Percentiles rank a stretch among this genome's conserved stretches.
Evolutionary conservation across 352 stramenopile species (phyloP).

Genomic region (Phytophthora meadii): DNA sequence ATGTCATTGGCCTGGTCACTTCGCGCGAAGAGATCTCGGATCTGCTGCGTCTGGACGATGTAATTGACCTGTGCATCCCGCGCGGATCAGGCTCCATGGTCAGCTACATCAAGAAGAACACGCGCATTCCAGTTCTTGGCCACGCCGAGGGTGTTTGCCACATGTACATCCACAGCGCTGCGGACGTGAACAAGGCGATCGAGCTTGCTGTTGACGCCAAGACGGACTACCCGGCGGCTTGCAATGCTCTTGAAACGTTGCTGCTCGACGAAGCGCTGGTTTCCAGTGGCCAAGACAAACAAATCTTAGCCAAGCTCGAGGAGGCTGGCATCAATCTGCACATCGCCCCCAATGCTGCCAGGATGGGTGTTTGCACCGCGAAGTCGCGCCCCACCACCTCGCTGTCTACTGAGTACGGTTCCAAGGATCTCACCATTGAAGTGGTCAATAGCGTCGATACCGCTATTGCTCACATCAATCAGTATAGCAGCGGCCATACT

Average conservation of each 20-base stretch:
- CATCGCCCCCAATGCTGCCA: slow-evolving; percentile 89
- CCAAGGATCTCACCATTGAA: slow-evolving; percentile 94
- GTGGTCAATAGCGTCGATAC: slow-evolving; percentile 90
- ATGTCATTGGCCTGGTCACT: slow-evolving; percentile 96
- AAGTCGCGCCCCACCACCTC: slow-evolving; percentile 78
- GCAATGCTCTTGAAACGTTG: slow-evolving; percentile 98
- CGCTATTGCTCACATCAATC: slow-evolving; percentile 96
- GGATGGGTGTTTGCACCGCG: slow-evolving; percentile 59
- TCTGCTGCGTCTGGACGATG: slow-evolving; percentile 95
- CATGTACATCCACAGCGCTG: slow-evolving; percentile 96
- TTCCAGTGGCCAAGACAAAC: slow-evolving; percentile 68
- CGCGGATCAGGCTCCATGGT: slow-evolving; percentile 96
- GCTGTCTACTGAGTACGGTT: slow-evolving; percentile 95
- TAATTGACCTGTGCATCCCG: slow-evolving; percentile 99
- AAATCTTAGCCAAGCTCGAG: slow-evolving; percentile 86
- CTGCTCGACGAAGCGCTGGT: slow-evolving; percentile 94
- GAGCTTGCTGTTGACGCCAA: slow-evolving; percentile 97
- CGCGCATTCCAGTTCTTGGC: slow-evolving; percentile 97
- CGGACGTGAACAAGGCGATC: slow-evolving; percentile 86
- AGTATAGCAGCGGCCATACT: slow-evolving; percentile 96
- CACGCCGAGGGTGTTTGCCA: slow-evolving; percentile 99
- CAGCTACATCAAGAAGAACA: slow-evolving; percentile 97
- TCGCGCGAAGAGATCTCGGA: slow-evolving; percentile 94
- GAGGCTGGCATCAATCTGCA: slow-evolving; percentile 94
- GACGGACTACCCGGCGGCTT: slow-evolving; percentile 98